These are phyloP conservation scores for Solanum clarkiae DNA, from an alignment of 257 asterid species.

Conservation along the genomic window DNA sequence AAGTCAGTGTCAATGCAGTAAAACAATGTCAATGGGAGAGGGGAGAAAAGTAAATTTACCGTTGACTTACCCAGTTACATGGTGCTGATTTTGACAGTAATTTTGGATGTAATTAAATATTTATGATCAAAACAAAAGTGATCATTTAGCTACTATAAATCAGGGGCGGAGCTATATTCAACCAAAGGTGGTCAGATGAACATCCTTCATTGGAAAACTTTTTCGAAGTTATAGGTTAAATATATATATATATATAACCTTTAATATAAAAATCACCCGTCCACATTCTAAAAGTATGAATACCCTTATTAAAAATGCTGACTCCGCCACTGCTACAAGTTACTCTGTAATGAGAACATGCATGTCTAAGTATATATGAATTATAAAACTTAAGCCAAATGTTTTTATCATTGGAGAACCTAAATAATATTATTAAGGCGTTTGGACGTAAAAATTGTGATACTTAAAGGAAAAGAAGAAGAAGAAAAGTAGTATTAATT, in stretches of 20 bases:
- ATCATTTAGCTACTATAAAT: not conserved
- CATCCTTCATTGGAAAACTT: rapidly evolving
- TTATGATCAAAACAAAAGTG: too few relatives aligned
- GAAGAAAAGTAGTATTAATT: too few relatives aligned
- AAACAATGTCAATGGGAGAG: not conserved
- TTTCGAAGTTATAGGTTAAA: too few relatives aligned
- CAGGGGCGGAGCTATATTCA: too few relatives aligned
- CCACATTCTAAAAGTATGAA: too few relatives aligned
- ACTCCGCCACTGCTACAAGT: not conserved
- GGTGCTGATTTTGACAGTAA: not conserved
- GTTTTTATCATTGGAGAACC: not conserved
- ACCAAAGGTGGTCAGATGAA: too few relatives aligned
- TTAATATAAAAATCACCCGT: too few relatives aligned
- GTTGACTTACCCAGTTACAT: not conserved
- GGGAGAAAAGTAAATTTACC: not conserved
- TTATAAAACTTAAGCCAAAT: not conserved
- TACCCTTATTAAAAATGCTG: too few relatives aligned
- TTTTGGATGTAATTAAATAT: too few relatives aligned
- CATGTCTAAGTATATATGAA: not conserved
- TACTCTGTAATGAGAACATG: not conserved
- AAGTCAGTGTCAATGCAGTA: not conserved
- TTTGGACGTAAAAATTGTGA: not conserved
- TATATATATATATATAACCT: too few relatives aligned
- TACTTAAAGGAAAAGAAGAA: not conserved
- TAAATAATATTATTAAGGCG: not conserved